These are phyloP conservation scores for Ogataea corticis DNA, from an alignment of 805 yeast genomes.

Conservation along the genomic window DNA sequence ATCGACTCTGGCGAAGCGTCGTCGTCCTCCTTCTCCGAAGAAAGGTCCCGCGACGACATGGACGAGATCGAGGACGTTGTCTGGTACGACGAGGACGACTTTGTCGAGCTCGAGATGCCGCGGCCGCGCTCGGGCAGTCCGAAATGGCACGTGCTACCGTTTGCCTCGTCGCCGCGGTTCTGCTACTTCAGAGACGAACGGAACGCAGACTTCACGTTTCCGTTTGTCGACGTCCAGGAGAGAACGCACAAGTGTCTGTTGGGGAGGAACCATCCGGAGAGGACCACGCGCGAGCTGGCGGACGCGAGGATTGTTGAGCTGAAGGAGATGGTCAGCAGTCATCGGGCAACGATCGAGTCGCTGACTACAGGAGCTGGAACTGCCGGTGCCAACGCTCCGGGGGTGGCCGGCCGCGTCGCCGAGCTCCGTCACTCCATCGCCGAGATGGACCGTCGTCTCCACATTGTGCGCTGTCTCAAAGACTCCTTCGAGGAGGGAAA, in stretches of 20 bases:
- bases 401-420: background rate
- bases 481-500: conserved; percentile 28
- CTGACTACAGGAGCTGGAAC: conserved; percentile 4
- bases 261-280: conserved; percentile 55
- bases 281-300: conserved; percentile 51
- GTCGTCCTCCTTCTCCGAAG: conserved; percentile 18
- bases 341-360: conserved; percentile 28
- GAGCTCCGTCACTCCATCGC: conserved; percentile 28
- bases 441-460: conserved; percentile 34
- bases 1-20: conserved; percentile 20
- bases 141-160: conserved; percentile 53
- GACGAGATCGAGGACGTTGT: conserved; percentile 17
- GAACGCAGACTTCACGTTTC: conserved; percentile 45
- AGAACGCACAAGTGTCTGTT: conserved; percentile 66
- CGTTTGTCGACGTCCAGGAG: conserved; percentile 56
- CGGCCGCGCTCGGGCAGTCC: conserved; percentile 38
- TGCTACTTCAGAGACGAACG: conserved; percentile 58
- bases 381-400: too few relatives aligned
- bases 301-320: conserved; percentile 39
- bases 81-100: conserved; percentile 82
- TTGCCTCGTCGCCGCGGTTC: conserved; percentile 54
- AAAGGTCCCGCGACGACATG: conserved; percentile 8
- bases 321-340: conserved; percentile 37
- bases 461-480: conserved; percentile 24
- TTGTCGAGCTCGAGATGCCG: conserved; percentile 62